Base-by-base conservation (phyloP, 2,329 filamentous ascomycete species). In the Colletotrichum australisinense region DNA sequence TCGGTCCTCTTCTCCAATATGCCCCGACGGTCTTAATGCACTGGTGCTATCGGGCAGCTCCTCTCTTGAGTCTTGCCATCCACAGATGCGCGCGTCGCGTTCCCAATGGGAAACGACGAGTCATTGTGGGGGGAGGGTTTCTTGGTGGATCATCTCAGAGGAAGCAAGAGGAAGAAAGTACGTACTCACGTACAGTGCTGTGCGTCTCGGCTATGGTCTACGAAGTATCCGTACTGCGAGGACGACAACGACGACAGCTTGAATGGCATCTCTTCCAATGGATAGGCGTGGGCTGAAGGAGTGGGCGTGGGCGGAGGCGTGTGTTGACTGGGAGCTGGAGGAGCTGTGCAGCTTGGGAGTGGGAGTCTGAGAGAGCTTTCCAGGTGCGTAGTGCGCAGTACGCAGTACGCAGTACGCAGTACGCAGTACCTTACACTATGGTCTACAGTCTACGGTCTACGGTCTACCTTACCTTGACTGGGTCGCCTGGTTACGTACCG, bases 91-190 rank as follows among this genome's bases (percentile, higher is more conserved):
- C 42, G 16, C 19, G 24, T 35, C 28, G 46, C 46, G 42, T n/a
- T 63, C 28, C 38, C n/a, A 42, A 42, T 57, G 55, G 57, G 69
- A 64, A 67, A 69, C 52, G 59, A 73, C 66, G 66, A 64, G 70
- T 64, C 65, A 69, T 73, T 69, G 42, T 64, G 59, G 66, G 28
- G 26, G 32, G 32, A 32, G 32, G 52, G 52, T 22, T 32, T n/a
- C 35, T 8, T 14, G 28, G 69, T 72, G 69, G 64, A 57, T 62
- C 63, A 32, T 35, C 42, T 58, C 26, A n/a, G 35, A 35, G 35
- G 14, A n/a, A 46, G 42, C 42, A 46, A 8, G 42, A 46, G 19
- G 42, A 46, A 46, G 42, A 2, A 9, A 46, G 42, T 46, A 46
- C 35, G 35, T 42, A 42, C 35, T 42, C 35, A 42, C 35, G 14